Conservation (phyloP, 108 stramenopile genomes). For the Aurantiochytrium sp. region DNA sequence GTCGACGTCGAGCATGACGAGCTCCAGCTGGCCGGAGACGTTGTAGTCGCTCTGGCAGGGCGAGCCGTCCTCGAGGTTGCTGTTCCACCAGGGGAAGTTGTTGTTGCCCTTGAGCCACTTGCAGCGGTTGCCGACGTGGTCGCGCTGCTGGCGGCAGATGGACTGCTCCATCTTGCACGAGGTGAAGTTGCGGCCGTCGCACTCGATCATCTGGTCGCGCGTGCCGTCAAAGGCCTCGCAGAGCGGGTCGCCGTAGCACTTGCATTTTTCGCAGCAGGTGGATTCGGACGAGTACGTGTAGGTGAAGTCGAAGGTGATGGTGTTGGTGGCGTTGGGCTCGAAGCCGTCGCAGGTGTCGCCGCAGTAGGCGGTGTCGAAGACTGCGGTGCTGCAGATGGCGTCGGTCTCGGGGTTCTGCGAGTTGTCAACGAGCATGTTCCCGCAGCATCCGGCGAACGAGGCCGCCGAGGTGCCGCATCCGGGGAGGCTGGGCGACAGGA, state of each 20-base stretch:
- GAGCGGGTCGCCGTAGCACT: background rate
- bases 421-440: too few species aligned
- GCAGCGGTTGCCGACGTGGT: background rate
- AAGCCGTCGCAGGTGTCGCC: too few species aligned
- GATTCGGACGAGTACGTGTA: too few species aligned
- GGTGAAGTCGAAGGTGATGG: too few species aligned
- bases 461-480: too few species aligned
- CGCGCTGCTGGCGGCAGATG: background rate
- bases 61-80: background rate
- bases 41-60: background rate
- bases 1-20: background rate
- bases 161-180: background rate
- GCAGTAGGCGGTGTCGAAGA: too few species aligned
- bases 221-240: background rate
- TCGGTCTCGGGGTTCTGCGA: too few species aligned
- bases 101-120: background rate
- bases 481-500: too few species aligned
- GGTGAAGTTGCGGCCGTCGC: background rate
- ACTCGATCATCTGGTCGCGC: background rate
- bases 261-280: background rate
- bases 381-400: too few species aligned
- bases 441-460: too few species aligned
- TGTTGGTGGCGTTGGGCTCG: too few species aligned
- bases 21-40: background rate
- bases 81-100: background rate